Base-by-base conservation (phyloP, 2,329 filamentous ascomycete species). In the Myriosclerotinia curreyana region DNA sequence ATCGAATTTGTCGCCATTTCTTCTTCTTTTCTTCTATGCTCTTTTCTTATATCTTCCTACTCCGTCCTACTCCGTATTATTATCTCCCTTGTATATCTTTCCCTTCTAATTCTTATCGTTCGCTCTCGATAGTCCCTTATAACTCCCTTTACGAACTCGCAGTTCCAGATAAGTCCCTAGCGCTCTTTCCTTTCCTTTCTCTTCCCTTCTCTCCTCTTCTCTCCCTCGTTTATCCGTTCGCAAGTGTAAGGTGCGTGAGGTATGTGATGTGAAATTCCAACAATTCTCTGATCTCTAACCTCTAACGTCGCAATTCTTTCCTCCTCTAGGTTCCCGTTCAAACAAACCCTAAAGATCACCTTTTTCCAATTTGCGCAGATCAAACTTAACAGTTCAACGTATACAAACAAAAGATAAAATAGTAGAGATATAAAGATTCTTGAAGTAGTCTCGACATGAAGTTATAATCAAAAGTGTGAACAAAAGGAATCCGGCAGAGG, bases 1-100 rank as follows among this genome's bases (percentile, higher is more conserved):
- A 91, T 90, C 46, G 85, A 87, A 78, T 90, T 91, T 68, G 86
- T 83, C 70, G 87, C 83, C 88, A 91, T 90, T 60, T 50, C 22
- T 42, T 14, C 40, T 2, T 51, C 3, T 25, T 7, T 51, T 40
- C 15, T 15, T n/a, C 34, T 20, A 5, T 38, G 15, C n/a, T 31
- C 22, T 40, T 50, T 28, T 46, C n/a, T n/a, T 56, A 17, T 49
- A 22, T 14, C 28, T 46, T 15, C 31, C 5, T 22, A 9, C 46
- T 25, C n/a, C 20, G 20, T 31, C 28, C 28, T 31, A 31, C 28
- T 31, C 28, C 28, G 2, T 31, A 31, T 31, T 31, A 31, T 31
- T 6, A n/a, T 31, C 28, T 5, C 28, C 6, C 28, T 31, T 31
- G 28, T 31, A 31, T 31, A 31, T 31, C 5, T 5, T 31, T 2